Evolutionary conservation across 257 asterid genomes (phyloP).

Genomic region (Solanum arcanum): DNA sequence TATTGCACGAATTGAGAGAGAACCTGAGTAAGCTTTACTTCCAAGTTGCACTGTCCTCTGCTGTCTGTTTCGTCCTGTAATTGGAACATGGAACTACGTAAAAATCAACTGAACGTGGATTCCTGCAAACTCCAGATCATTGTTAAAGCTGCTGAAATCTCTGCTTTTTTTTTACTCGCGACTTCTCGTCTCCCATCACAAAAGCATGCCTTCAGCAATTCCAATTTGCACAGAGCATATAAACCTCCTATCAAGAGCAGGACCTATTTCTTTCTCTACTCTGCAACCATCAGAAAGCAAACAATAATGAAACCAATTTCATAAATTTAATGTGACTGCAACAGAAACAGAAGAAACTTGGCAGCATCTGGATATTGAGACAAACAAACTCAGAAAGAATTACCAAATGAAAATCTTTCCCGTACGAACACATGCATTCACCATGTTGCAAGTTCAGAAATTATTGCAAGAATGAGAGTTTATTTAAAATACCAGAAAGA

Average conservation of each 20-base stretch:
- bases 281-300: slow-evolving; percentile 27
- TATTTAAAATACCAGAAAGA: background rate
- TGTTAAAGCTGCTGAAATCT: slow-evolving; percentile 65
- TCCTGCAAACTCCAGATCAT: slow-evolving; percentile 39
- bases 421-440: background rate
- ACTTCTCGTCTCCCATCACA: slow-evolving; percentile 39
- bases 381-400: background rate
- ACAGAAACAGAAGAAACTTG: background rate
- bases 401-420: background rate
- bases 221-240: slow-evolving; percentile 52
- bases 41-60: background rate
- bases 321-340: background rate
- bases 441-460: background rate
- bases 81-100: background rate
- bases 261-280: slow-evolving; percentile 39
- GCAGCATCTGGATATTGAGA: background rate
- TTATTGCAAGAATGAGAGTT: background rate
- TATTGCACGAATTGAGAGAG: background rate
- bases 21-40: background rate
- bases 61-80: slow-evolving; percentile 28
- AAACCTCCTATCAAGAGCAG: slow-evolving; percentile 41
- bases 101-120: slow-evolving; percentile 15
- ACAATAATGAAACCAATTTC: background rate
- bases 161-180: slow-evolving; percentile 57
- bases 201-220: slow-evolving; percentile 5